Evolutionary conservation across 169 alveolate species (phyloP), one percentile per base, ranked within the genome.

Genomic region (Cytauxzoon felis): DNA sequence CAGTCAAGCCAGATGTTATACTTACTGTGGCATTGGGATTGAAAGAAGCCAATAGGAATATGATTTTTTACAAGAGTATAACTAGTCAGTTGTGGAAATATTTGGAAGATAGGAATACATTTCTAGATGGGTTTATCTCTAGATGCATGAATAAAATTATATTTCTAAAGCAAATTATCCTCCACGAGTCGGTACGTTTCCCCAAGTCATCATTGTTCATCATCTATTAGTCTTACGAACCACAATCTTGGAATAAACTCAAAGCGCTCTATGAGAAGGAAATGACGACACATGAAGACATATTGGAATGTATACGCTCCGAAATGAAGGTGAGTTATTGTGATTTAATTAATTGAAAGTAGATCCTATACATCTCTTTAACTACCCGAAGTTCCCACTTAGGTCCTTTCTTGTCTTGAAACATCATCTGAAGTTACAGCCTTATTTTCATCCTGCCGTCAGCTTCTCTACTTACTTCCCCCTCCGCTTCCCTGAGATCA

Each of bases 11-110:
- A 5, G 6, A 66, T 18, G 1, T 26, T 7, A 48, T 71, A 33
- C 3, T 71, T 19, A 45, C 32, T 2, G 21, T 53, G 11, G 82
- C 82, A 3, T 42, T 71, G 48, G 78, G 82, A 1, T 0, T 71
- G 3, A 61, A 43, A 51, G 78, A 71, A 23, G 33, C 82, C 26
- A 71, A 71, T 27, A 64, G 82, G 11, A 71, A 71, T 50, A 42
- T 56, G 59, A 67, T 40, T 6, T 61, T 71, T 16, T 71, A 71
- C 24, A 56, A 60, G 45, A 34, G 33, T 29, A 19, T 71, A 32
- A 61, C 56, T 45, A 21, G 11, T n/a, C 21, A n/a, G 30, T 9
- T 71, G 48, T 11, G 56, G 27, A 40, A 6, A 4, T 24, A 21
- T 11, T 26, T 71, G 49, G 11, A 40, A 8, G 7, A 19, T 6